phyloP scores from a whole-genome alignment of 345 rosid species.

The Cardamine resedifolia region DNA sequence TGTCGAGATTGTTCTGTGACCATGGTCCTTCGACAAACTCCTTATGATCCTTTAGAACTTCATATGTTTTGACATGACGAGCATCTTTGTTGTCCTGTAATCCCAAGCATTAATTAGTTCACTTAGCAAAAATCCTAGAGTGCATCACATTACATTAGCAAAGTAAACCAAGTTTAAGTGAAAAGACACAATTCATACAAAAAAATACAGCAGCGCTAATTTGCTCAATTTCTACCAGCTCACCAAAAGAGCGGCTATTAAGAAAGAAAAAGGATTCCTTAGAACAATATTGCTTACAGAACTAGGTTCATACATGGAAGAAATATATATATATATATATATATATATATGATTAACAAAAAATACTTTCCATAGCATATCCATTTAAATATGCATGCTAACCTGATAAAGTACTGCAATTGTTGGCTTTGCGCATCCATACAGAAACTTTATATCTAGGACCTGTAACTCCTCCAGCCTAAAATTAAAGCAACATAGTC shows the following conservation, averaged over 20 bases:
- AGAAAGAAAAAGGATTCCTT: not conserved
- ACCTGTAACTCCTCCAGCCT: slow-evolving; percentile 99
- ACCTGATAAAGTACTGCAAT: slow-evolving; percentile 96
- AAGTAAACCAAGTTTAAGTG: not conserved
- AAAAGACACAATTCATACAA: not conserved
- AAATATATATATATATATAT: slow-evolving; percentile 3
- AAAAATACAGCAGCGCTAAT: not conserved
- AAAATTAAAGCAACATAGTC: slow-evolving; percentile 28
- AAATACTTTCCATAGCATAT: not conserved
- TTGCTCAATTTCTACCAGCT: slow-evolving; percentile 3
- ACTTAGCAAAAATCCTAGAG: not conserved
- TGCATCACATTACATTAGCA: slow-evolving; percentile 8
- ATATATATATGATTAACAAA: slow-evolving; percentile 3
- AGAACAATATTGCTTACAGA: not conserved
- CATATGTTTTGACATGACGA: slow-evolving; percentile 88
- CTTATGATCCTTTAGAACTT: slow-evolving; percentile 71
- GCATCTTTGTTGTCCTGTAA: slow-evolving; percentile 93
- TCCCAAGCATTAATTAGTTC: not conserved
- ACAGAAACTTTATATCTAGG: slow-evolving; percentile 90
- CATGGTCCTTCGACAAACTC: slow-evolving; percentile 90
- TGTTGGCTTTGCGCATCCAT: slow-evolving; percentile 87
- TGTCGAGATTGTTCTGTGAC: slow-evolving; percentile 90
- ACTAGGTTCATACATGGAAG: not conserved
- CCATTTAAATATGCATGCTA: not conserved
- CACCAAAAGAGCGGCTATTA: not conserved